Evolutionary conservation across 192 early-diverging fungal species (phyloP), one percentile per base, ranked within the genome.

Genomic region (Helicostylum pulchrum): DNA sequence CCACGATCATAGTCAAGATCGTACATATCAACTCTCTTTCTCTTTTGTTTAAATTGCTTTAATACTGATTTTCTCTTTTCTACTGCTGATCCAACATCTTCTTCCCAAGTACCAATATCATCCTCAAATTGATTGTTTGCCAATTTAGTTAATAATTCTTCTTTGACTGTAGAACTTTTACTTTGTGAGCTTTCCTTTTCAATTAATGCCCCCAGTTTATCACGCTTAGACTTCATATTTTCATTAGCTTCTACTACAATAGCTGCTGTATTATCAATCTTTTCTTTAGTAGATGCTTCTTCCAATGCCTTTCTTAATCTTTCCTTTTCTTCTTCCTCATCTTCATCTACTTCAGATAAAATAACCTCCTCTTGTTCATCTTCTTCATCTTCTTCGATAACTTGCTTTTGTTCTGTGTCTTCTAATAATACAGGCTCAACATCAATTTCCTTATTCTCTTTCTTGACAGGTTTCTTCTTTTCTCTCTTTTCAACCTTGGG

Each of bases 1-100:
- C 89, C 89, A 45, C 83, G 83, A 66, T 91, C 89, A 67, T 91
- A 91, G 31, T 89, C 89, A 15, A 84, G 59, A 61, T 91, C 87
- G 51, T 86, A 88, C 1, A 64, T 51, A 61, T 80, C 78, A 9
- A 75, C 72, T 47, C 72, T 77, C 52, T 85, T 83, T 7, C 78
- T 76, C 44, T 81, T 85, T 46, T 77, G 79, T 48, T 80, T 78
- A 39, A 80, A 67, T 43, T 76, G 77, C 66, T 75, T 78, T 7
- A 81, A 54, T 7, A 76, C 44, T 31, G 74, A 69, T 39, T 71
- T 67, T 20, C 76, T 62, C 3, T 64, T 62, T 26, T 71, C 72
- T 21, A 50, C 36, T 11, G 61, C 31, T 31, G 70, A 60, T 10
- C 52, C 60, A 30, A 44, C 63, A n/a, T 74, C 70, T 32, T 70